Evolutionary conservation across 352 stramenopile genomes (phyloP), one percentile per base, ranked within the genome.

Genomic region (Phytophthora ohioensis): DNA sequence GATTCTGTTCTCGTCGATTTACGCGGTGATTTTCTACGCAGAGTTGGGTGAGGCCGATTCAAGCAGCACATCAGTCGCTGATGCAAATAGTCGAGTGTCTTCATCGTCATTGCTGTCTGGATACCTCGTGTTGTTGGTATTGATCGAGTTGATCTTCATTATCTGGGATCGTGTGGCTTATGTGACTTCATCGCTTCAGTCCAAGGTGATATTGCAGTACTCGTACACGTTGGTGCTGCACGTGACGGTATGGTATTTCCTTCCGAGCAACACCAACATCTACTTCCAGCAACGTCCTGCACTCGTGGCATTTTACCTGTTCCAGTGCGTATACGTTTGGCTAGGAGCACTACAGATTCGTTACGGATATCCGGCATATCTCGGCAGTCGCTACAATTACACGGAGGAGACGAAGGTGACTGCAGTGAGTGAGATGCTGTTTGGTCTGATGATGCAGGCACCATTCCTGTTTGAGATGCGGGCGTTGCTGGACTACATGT

Each of bases 401-500:
- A 84, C 60, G 2, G 60, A 69, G 9, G 67, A 84, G 56, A 91
- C 65, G 9, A 58, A 75, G 3, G 84, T 88, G 57, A 86, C 78
- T 3, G 76, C 65, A 17, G 31, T 90, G 32, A 83, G 72, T 51
- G 87, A 95, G 64, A 90, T 65, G 41, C 53, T 90, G 13, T 95
- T 92, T 57, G 76, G 82, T 34, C 70, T 96, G 7, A 86, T 93
- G 60, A 92, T 94, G 86, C 54, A 86, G 36, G 87, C 82, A 1
- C 90, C 90, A 35, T 96, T 96, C 59, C 64, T 95, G n/a, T 96
- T 96, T 62, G 90, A 96, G 45, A 93, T 95, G 85, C 90, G 90
- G 3, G 85, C 90, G 8, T 62, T 96, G 34, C 75, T 96, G 3
- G 90, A 96, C 59, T 96, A 95, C 58, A 79, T 95, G 41, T 96